Percentiles rank a stretch among this genome's conserved stretches.
Evolutionary conservation across 1,139 yeast species (phyloP).

Genomic region (Suhomyces atakaporum): DNA sequence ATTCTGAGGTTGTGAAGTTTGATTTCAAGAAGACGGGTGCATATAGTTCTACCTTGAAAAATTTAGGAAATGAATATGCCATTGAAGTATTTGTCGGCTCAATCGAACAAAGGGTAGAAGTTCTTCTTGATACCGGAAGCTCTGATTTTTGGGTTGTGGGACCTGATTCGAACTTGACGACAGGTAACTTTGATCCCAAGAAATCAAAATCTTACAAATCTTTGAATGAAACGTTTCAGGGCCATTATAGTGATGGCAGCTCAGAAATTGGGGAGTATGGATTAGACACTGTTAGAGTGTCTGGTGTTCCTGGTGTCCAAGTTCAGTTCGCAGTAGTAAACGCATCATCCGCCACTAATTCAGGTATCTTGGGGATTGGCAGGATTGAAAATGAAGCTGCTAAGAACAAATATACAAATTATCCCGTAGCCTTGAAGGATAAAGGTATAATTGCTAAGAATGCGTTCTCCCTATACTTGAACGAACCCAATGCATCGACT

Average conservation of each 20-base stretch:
- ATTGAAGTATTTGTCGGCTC: background rate
- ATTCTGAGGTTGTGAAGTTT: background rate
- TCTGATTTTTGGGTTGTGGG: background rate
- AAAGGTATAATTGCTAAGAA: slow-evolving; percentile 7
- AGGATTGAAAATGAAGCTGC: slow-evolving; percentile 12
- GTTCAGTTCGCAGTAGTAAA: slow-evolving; percentile 3
- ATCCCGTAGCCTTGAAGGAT: slow-evolving; percentile 10
- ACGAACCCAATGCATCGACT: slow-evolving; percentile 33
- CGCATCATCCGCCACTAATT: too few relatives aligned
- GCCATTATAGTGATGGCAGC: background rate
- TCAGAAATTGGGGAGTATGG: background rate
- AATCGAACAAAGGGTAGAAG: background rate
- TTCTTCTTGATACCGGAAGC: background rate
- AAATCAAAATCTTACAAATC: background rate
- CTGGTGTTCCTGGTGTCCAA: background rate
- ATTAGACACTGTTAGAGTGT: background rate
- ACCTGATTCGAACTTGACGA: background rate
- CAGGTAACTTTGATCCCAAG: background rate
- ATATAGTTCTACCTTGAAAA: background rate
- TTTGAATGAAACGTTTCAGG: background rate
- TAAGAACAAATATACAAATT: slow-evolving; percentile 15
- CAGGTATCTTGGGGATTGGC: slow-evolving; percentile 27
- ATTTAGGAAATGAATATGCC: background rate
- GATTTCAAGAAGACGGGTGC: background rate
- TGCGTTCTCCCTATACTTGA: slow-evolving; percentile 36